Evolutionary conservation across 495 filamentous ascomycete species (phyloP), one percentile per base, ranked within the genome.

Genomic region (Penicillium salamii): DNA sequence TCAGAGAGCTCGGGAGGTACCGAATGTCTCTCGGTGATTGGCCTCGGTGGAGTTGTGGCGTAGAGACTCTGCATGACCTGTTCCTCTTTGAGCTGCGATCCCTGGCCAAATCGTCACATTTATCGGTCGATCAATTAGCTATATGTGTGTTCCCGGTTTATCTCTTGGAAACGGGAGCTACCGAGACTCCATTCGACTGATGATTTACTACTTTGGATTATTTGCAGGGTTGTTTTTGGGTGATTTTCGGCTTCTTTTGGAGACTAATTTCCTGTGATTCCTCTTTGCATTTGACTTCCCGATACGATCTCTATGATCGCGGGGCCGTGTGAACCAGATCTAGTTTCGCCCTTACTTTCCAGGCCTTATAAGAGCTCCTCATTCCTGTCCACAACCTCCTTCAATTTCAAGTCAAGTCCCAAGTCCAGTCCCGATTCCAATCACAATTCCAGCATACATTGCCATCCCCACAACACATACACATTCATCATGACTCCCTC

Each of bases 121-220:
- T n/a, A n/a, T 26, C 23, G 29, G 29, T 32, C 29, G 29, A 32
- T 32, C 29, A 32, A 32, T 7, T 32, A 28, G 12, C 29, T 11
- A 11, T 32, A 13, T 32, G 29, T 32, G 12, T 32, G 29, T 11
- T 32, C 29, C 29, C 29, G 12, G 29, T 32, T 8, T 32, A 11
- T 32, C 18, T 20, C 46, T 48, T 52, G 29, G 14, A n/a, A 43
- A 50, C 38, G 50, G 54, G 40, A 53, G 21, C 49, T 57, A 53
- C 49, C 43, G 54, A 52, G 23, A 32, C 24, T 53, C 44, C 18
- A 39, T 21, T 21, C 36, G 18, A 11, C 23, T 8, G 3, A 4
- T 26, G 23, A 3, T 3, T 26, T 26, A 8, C 23, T 3, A 3
- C 23, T 26, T 26, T 26, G n/a, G n/a, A n/a, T n/a, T n/a, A n/a